Evolutionary conservation across 345 rosid genomes (phyloP), one percentile per base, ranked within the genome.

Genomic region (Hypericum androsaemum): DNA sequence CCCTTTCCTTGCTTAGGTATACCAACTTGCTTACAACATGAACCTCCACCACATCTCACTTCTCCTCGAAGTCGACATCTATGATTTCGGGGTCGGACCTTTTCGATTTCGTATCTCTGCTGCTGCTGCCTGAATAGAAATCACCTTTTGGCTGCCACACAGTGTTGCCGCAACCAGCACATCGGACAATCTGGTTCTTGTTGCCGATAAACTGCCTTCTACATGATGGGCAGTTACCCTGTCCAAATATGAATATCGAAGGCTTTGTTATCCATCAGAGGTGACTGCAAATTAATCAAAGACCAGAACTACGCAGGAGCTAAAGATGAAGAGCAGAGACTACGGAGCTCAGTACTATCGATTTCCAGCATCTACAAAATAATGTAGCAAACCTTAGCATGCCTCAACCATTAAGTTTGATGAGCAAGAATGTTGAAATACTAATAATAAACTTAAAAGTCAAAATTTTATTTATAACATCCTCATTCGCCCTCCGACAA

Each of bases 221-320:
- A 73, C 98, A 90, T 14, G 92, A 90, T 10, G 96, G 96, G 66
- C 98, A 90, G 56, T 80, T 73, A 41, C 98, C 98, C 98, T 87
- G 69, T 28, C 32, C 50, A 64, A 43, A 28, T 50, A 43, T 36
- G 41, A 40, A 46, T 6, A n/a, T 37, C 9, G 10, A 44, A 13
- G 9, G 11, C 41, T 22, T 22, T 22, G 32, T 22, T 12, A 49
- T 5, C 32, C 8, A 10, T 10, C 16, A 2, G 15, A 38, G 3
- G 22, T 36, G 10, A 8, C 4, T 17, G 10, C 11, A 43, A 11
- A 36, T 45, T 32, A 32, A 41, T 16, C 11, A n/a, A 7, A 5
- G 22, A 15, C 6, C 41, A 39, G 9, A 36, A 12, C 43, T 40
- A 32, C 28, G 39, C 48, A 38, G 40, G 17, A 7, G n/a, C 28